These are phyloP conservation scores for Pseudopyricularia javanii DNA, from an alignment of 2,329 filamentous ascomycete species.

Conservation along the genomic window DNA sequence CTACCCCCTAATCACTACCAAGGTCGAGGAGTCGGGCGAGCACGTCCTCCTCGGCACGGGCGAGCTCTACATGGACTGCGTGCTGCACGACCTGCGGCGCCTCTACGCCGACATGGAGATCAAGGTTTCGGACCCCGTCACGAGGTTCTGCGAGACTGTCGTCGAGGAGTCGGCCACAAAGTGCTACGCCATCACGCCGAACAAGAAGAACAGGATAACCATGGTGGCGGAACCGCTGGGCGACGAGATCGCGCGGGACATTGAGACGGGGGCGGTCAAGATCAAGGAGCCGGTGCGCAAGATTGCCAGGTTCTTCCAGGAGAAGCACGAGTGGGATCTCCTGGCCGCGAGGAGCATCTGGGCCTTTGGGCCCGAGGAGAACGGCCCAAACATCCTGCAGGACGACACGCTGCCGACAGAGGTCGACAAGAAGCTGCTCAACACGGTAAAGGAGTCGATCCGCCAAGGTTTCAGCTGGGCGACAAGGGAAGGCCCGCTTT, in stretches of 20 bases:
- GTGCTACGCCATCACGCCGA: conserved; percentile 94
- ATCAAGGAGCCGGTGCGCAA: conserved; percentile 89
- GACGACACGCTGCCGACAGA: conserved; percentile 93
- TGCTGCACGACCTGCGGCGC: conserved; percentile 82
- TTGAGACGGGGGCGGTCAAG: conserved; percentile 78
- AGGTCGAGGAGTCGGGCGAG: conserved; percentile 95
- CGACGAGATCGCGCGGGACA: conserved; percentile 87
- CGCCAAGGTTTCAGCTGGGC: conserved; percentile 97
- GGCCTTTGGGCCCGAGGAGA: conserved; percentile 95
- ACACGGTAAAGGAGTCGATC: conserved; percentile 80
- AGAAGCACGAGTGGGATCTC: conserved; percentile 94
- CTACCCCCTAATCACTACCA: conserved; percentile 89
- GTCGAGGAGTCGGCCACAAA: conserved; percentile 96
- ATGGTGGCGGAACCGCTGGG: conserved; percentile 97
- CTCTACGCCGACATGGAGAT: conserved; percentile 99
- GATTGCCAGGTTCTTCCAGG: conserved; percentile 93
- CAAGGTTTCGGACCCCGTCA: conserved; percentile 96
- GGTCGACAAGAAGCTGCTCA: conserved; percentile 84
- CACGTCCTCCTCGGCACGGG: conserved; percentile 92
- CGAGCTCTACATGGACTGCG: conserved; percentile 99
- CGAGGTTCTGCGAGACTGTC: conserved; percentile 93
- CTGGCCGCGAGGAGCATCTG: conserved; percentile 90
- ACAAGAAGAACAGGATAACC: conserved; percentile 99
- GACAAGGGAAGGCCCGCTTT: conserved; percentile 85
- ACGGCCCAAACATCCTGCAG: conserved; percentile 87